Evolutionary conservation across 2,329 filamentous ascomycete genomes (phyloP), one percentile per base, ranked within the genome.

Genomic region (Hortaea werneckii): DNA sequence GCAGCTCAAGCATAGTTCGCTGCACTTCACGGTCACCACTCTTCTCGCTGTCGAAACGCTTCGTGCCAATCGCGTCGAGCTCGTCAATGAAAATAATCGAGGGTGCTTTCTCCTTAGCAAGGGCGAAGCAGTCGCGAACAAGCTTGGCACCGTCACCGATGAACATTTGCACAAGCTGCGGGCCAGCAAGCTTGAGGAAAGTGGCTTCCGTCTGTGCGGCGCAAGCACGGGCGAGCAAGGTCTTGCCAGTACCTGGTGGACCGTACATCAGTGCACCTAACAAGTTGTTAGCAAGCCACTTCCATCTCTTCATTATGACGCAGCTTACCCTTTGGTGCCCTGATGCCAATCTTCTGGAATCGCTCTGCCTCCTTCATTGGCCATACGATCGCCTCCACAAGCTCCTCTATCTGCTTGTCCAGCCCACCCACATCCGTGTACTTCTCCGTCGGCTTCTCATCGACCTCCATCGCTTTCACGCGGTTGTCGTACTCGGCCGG

Each of bases 61-160:
- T 96, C 44, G 90, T 96, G 56, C 92, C 92, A n/a, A 98, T 84
- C 47, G 92, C 92, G 65, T 98, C 92, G 53, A 98, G 73, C 70
- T 98, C 92, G 70, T 98, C 92, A 60, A 98, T 96, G 75, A 98
- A 98, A 68, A 98, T 98, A 67, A 98, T 98, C 48, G 92, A 88
- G 0, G 92, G 94, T 0, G 92, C 92, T 75, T 98, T 98, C 70
- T 98, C 92, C 68, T 98, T 98, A 44, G 92, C 92, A 10, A 98
- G 75, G 1, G 92, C 92, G 65, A 98, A 98, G 70, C 87, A 94
- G 71, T 98, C 92, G 48, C 92, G 85, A 37, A 98, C 92, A 29
- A 98, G 79, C 71, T 98, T 98, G 38, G 94, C 92, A 61, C 92
- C 92, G 57, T 98, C 94, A 65, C 92, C 92, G 37, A 98, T 98